Base-by-base conservation (phyloP, 371 early-diverging fungal species). In the Rhizopus microsporus region DNA sequence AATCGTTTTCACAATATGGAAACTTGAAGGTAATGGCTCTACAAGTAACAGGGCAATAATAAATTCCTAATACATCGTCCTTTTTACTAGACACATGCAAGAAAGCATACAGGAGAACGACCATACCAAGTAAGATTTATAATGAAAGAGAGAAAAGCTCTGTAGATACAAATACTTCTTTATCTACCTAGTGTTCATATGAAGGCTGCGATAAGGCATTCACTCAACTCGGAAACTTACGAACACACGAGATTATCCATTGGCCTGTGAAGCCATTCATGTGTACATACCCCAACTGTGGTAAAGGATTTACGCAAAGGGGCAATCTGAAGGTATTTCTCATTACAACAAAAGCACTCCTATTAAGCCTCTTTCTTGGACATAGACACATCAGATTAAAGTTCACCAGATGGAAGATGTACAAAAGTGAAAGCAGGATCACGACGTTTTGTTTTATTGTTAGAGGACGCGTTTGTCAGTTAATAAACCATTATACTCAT, bases 221-320 rank as follows among this genome's bases (percentile, higher is more conserved):
- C 60, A 83, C 89, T 8, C 93, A 91, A 66, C 77, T 86, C 5
- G 91, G 91, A 1, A 90, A 93, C 58, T 76, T 93, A n/a, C 89
- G 87, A 60, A 90, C 91, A 5, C 92, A 92, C 59, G 85, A 86
- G 66, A 81, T 83, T 40, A 86, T 78, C 47, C 90, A 89, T 65
- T 82, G 84, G 38, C 82, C 82, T 10, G 90, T 86, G 34, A 84
- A 84, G 59, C 90, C 88, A 5, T 88, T 79, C 72, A 78, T 81
- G 68, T 88, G 88, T 54, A 51, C 68, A 17, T 69, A 68, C 51
- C 65, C 67, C 34, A 80, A 78, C 44, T 90, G 90, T 61, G 79
- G 72, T 35, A 84, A 83, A 61, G 67, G 83, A 0, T 90, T 90
- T 59, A 82, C 78, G 30, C 88, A 89, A 55, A 73, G 83, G 9